Evolutionary conservation across 2,329 filamentous ascomycete species (phyloP).

Genomic region (Ilyonectria robusta): DNA sequence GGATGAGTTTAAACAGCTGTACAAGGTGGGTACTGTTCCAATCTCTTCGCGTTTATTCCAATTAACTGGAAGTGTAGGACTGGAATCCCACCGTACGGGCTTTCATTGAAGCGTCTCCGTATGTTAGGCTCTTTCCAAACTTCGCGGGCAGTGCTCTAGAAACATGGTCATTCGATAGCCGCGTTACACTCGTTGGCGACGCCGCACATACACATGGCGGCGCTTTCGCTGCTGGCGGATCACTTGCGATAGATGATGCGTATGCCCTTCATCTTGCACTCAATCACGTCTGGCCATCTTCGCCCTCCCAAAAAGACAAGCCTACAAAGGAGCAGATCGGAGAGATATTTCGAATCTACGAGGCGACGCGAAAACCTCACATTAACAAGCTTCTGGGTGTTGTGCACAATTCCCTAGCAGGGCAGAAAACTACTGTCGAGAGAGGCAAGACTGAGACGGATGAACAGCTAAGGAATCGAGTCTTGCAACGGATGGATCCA

Average conservation of each 20-base stretch:
- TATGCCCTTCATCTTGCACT: slow-evolving; percentile 59
- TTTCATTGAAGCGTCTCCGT: slow-evolving; percentile 58
- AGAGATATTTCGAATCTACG: slow-evolving; percentile 56
- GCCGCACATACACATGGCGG: slow-evolving; percentile 59
- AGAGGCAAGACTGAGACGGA: slow-evolving; percentile 52
- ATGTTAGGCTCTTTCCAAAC: slow-evolving; percentile 59
- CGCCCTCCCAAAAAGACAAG: slow-evolving; percentile 12
- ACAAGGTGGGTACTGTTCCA: slow-evolving; percentile 35
- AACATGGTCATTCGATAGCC: slow-evolving; percentile 57
- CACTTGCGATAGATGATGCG: slow-evolving; percentile 57
- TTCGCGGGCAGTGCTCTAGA: slow-evolving; percentile 56
- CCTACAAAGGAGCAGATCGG: slow-evolving; percentile 40
- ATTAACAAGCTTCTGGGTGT: slow-evolving; percentile 49
- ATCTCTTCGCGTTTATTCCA: not conserved
- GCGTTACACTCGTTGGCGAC: slow-evolving; percentile 56
- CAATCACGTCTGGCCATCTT: slow-evolving; percentile 51
- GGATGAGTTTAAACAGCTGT: slow-evolving; percentile 53
- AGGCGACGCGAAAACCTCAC: slow-evolving; percentile 59
- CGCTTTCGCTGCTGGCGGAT: slow-evolving; percentile 58
- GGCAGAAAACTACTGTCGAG: slow-evolving; percentile 34
- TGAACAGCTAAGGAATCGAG: slow-evolving; percentile 52
- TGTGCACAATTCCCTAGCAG: slow-evolving; percentile 33
- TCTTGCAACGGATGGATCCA: slow-evolving; percentile 54
- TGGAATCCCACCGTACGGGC: slow-evolving; percentile 59
- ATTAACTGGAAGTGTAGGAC: slow-evolving; percentile 36